Evolutionary conservation across 352 stramenopile genomes (phyloP), one percentile per base, ranked within the genome.

Genomic region (Phytophthora quininea): DNA sequence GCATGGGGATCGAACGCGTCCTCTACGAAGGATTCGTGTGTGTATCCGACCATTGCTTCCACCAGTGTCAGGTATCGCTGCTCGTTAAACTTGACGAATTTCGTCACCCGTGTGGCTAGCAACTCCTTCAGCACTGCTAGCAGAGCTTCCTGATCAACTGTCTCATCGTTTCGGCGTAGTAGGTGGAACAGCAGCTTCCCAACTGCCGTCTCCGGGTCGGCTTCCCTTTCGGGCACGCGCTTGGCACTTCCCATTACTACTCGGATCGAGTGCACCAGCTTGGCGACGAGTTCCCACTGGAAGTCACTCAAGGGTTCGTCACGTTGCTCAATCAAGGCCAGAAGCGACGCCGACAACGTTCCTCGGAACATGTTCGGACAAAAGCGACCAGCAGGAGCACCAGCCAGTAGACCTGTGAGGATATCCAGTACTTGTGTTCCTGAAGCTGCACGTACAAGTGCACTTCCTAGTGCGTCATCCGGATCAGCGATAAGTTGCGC

Each of bases 281-380:
- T 90, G 54, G 33, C 30, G 0, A 61, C 76, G 14, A 91, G 56
- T 12, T 65, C 62, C 71, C 73, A 82, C 70, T 90, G 79, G 63
- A 80, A 91, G 58, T 74, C 67, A 38, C 65, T 83, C 55, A 88
- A 54, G 2, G 47, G 47, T 32, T 58, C 64, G 12, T 66, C 50
- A 15, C 45, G 66, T 42, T 70, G 52, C 15, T 80, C 63, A 4
- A 91, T 45, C 31, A 89, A 57, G 27, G 67, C 63, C 74, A 90
- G 84, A 15, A 91, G 30, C 27, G 70, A 81, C 15, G 75, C 77
- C 4, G 79, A 54, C 37, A 80, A 69, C 46, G 80, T 91, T n/a
- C 80, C 79, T 8, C 77, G 75, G 43, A 88, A 91, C 83, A 91
- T 91, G 67, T 87, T 88, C 1, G 81, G 83, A 53, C 79, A 83